These are phyloP conservation scores for Colletotrichum zoysiae DNA, from an alignment of 2,329 filamentous ascomycete species.

Conservation along the genomic window DNA sequence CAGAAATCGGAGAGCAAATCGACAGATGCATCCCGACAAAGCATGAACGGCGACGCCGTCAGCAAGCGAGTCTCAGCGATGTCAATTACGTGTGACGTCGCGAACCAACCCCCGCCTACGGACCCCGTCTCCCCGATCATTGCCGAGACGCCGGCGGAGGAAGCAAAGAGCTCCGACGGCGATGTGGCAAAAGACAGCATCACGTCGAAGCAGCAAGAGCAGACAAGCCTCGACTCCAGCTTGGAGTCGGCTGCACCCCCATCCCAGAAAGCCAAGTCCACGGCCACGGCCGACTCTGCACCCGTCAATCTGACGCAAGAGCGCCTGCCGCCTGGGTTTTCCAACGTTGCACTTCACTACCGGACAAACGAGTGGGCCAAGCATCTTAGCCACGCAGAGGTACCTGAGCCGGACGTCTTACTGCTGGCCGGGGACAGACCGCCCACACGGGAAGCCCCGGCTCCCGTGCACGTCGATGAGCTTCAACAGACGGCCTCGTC, in stretches of 20 bases:
- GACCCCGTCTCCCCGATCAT: conserved; percentile 38
- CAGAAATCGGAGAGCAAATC: neutral
- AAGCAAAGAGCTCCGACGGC: conserved; percentile 41
- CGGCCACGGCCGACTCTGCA: conserved; percentile 57
- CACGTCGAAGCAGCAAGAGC: conserved; percentile 30
- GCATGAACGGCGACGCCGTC: neutral
- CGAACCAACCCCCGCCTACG: conserved; percentile 31
- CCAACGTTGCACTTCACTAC: conserved; percentile 83
- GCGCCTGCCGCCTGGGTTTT: conserved; percentile 77
- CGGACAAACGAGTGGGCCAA: conserved; percentile 98
- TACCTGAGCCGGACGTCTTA: conserved; percentile 74
- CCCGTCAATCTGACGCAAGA: conserved; percentile 67
- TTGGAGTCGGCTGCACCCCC: conserved; percentile 39
- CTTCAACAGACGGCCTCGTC: conserved; percentile 73
- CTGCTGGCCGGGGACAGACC: conserved; percentile 58
- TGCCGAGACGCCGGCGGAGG: conserved; percentile 42
- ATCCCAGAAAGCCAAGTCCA: conserved; percentile 56
- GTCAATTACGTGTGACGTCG: conserved; percentile 46
- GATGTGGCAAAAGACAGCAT: conserved; percentile 18
- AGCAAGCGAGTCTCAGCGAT: conserved; percentile 40
- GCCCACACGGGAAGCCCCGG: conserved; percentile 62
- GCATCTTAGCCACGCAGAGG: conserved; percentile 82
- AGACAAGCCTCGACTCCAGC: conserved; percentile 28
- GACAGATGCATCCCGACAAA: neutral
- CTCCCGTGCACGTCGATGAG: conserved; percentile 73